Evolutionary conservation across 768 basidiomycete genomes (phyloP).

Genomic region (Coprinopsis sp.): DNA sequence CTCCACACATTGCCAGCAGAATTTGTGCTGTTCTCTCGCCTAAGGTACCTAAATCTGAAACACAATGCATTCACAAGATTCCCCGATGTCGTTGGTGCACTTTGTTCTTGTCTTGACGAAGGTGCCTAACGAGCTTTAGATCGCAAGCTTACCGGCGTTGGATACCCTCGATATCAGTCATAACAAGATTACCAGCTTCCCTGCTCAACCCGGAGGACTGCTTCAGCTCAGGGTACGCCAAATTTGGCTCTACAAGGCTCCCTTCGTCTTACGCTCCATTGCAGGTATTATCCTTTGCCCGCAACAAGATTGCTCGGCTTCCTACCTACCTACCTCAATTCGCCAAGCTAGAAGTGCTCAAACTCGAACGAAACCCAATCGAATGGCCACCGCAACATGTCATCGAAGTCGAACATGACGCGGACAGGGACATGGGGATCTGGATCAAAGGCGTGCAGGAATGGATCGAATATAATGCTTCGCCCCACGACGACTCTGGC

Average conservation of each 20-base stretch:
- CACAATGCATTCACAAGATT: constrained; percentile 78
- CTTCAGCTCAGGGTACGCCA: constrained; percentile 68
- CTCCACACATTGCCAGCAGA: constrained; percentile 71
- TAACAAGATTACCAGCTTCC: constrained; percentile 82
- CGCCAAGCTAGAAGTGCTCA: constrained; percentile 67
- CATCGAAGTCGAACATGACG: constrained; percentile 37
- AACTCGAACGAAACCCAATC: constrained; percentile 87
- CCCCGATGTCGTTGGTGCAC: constrained; percentile 74
- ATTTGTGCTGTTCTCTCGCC: constrained; percentile 64
- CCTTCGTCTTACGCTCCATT: constrained; percentile 2
- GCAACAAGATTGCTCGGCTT: constrained; percentile 77
- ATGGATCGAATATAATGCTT: constrained; percentile 65
- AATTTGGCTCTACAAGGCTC: not conserved
- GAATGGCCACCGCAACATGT: constrained; percentile 82
- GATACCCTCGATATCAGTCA: constrained; percentile 94
- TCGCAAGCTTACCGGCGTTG: constrained; percentile 78
- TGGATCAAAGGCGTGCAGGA: constrained; percentile 70
- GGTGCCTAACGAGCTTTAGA: constrained; percentile 35
- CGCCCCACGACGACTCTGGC: constrained; percentile 43
- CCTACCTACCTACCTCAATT: constrained; percentile 79
- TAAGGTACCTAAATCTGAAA: constrained; percentile 86
- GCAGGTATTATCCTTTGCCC: constrained; percentile 81
- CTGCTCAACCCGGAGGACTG: constrained; percentile 74
- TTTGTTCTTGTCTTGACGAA: not conserved
- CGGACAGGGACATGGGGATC: constrained; percentile 52